Conservation (phyloP, 768 basidiomycete species). For the Lepiota brunneoincarnata region DNA sequence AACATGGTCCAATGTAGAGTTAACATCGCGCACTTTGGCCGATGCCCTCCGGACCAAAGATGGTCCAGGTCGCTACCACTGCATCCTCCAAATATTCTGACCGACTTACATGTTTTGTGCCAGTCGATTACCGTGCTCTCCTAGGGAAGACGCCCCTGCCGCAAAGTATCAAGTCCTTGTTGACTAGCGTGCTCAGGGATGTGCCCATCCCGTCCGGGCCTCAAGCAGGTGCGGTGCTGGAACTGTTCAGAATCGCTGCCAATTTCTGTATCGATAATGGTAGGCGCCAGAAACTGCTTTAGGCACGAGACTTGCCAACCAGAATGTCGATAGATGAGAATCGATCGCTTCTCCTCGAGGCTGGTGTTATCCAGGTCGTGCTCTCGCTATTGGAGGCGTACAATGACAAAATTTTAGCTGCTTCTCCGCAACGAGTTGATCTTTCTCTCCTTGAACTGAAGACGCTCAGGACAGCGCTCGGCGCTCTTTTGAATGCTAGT, state of each 20-base stretch:
- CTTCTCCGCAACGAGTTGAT: constrained; percentile 12
- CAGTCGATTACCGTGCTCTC: constrained; percentile 69
- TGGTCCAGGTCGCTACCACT: constrained; percentile 38
- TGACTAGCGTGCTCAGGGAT: constrained; percentile 53
- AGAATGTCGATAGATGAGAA: constrained; percentile 58
- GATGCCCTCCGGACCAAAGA: constrained; percentile 60
- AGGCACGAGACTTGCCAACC: background rate
- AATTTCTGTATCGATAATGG: constrained; percentile 87
- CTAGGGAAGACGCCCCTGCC: constrained; percentile 68
- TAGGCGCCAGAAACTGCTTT: constrained; percentile 25
- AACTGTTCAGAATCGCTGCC: constrained; percentile 75
- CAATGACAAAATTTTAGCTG: constrained; percentile 41
- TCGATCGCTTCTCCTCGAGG: constrained; percentile 66
- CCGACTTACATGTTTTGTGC: constrained; percentile 13
- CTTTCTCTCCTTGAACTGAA: constrained; percentile 63
- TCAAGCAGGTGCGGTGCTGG: constrained; percentile 54
- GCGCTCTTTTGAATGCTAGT: constrained; percentile 75
- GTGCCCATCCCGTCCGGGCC: constrained; percentile 40
- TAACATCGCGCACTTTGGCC: constrained; percentile 54
- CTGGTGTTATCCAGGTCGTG: constrained; percentile 64
- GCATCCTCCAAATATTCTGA: background rate
- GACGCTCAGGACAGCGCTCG: constrained; percentile 74
- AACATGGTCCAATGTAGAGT: constrained; percentile 51
- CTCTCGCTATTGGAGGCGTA: constrained; percentile 71
- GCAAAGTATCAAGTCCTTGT: constrained; percentile 58